Conservation (phyloP, 176 grass and related monocot species). For the Coix lacrymajobi region DNA sequence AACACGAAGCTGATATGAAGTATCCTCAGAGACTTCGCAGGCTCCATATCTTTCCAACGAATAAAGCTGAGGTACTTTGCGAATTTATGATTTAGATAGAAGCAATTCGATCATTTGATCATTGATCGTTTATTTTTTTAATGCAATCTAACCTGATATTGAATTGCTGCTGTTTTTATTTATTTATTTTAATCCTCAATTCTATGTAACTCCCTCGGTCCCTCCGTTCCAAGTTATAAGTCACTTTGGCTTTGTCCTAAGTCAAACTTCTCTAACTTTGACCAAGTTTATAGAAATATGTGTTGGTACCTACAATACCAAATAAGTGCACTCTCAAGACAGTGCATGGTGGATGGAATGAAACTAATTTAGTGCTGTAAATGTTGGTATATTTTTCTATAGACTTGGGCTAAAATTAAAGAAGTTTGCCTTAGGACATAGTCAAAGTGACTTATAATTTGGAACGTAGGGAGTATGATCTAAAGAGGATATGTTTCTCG, state of each 20-base stretch:
- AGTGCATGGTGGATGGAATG: neutral
- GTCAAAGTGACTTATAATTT: neutral
- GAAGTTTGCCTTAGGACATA: neutral
- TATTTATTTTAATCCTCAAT: neutral
- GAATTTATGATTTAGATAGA: constrained; percentile 7
- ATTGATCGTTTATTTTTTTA: neutral
- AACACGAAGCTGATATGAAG: constrained; percentile 72
- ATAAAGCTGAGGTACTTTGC: constrained; percentile 78
- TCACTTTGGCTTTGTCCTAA: neutral
- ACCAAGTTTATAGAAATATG: neutral
- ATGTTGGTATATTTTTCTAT: neutral
- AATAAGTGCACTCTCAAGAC: neutral
- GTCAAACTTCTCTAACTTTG: neutral
- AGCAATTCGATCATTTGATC: neutral
- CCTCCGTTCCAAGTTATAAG: neutral
- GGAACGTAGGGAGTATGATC: neutral
- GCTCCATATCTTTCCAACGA: constrained; percentile 85
- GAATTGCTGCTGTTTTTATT: neutral
- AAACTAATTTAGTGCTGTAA: neutral
- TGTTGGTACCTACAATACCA: neutral
- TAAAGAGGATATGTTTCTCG: neutral
- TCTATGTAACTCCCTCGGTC: neutral
- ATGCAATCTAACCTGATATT: neutral
- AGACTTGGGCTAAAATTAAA: neutral
- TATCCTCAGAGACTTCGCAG: constrained; percentile 84